These are phyloP conservation scores for Fraxinus latifolia DNA, from an alignment of 305 asterid genomes.

Conservation along the genomic window DNA sequence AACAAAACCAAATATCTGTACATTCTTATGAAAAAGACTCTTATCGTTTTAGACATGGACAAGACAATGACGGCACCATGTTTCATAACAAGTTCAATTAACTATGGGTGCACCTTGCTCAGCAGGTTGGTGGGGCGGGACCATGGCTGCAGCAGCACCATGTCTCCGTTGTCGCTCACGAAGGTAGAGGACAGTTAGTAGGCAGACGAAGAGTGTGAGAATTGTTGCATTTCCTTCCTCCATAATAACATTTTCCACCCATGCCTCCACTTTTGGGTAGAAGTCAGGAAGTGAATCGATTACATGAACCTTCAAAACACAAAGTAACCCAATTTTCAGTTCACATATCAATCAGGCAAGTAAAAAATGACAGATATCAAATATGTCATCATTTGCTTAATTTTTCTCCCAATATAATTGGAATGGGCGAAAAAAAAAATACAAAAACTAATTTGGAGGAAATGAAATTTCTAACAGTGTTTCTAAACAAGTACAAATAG, in stretches of 20 bases:
- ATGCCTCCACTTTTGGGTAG: conserved; percentile 73
- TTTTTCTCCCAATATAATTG: not conserved
- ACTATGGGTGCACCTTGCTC: conserved; percentile 48
- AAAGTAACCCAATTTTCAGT: not conserved
- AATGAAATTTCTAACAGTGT: not conserved
- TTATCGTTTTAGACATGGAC: not conserved
- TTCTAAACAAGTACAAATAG: not conserved
- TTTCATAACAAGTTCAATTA: conserved; percentile 16
- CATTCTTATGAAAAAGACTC: not conserved
- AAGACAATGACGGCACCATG: not conserved
- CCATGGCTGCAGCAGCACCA: conserved; percentile 48
- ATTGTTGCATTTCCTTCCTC: conserved; percentile 99
- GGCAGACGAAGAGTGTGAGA: conserved; percentile 84
- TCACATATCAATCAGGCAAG: not conserved
- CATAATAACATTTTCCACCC: conserved; percentile 83
- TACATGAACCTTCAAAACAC: conserved; percentile 47
- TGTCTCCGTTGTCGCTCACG: conserved; percentile 84
- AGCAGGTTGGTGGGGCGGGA: conserved; percentile 49
- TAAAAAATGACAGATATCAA: not conserved
- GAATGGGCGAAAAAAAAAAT: not conserved
- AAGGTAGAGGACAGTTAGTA: conserved; percentile 82
- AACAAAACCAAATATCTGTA: not conserved
- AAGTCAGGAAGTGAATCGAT: conserved; percentile 79
- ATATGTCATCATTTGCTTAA: not conserved
- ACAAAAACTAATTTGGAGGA: not conserved